Evolutionary conservation across 129 eudicot genomes (phyloP).

Genomic region (Pseudognaphalium luteoalbum): DNA sequence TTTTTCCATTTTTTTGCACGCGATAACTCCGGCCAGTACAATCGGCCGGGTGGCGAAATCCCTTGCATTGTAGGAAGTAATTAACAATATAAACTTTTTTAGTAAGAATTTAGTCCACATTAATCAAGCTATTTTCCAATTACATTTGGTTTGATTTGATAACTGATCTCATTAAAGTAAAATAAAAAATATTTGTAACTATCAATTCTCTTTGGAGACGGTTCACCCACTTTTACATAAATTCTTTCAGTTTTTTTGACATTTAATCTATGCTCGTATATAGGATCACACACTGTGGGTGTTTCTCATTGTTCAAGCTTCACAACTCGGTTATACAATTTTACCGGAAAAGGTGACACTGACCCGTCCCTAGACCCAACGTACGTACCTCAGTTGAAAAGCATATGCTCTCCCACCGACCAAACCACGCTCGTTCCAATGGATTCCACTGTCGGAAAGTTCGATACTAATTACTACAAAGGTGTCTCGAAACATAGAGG

Average conservation of each 20-base stretch:
- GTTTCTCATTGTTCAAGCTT: constrained; percentile 53
- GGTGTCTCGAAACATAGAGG: constrained; percentile 51
- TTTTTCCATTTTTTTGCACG: neutral
- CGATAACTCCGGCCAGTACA: too few relatives aligned
- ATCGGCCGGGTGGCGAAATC: too few relatives aligned
- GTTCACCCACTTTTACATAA: too few relatives aligned
- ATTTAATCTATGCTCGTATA: neutral
- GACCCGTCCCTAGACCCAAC: constrained; percentile 60
- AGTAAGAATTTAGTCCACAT: too few relatives aligned
- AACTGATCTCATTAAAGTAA: too few relatives aligned
- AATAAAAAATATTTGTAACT: too few relatives aligned
- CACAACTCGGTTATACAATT: constrained; percentile 57
- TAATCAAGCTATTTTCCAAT: too few relatives aligned
- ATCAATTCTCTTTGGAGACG: too few relatives aligned
- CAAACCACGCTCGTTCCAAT: constrained; percentile 41
- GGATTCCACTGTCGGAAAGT: constrained; percentile 42
- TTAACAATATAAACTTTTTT: too few relatives aligned
- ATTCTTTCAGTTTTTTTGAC: too few relatives aligned
- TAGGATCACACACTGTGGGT: constrained; percentile 80
- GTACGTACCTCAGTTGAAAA: constrained; percentile 42
- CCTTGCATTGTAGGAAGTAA: too few relatives aligned
- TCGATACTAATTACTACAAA: constrained; percentile 42
- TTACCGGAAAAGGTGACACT: constrained; percentile 60
- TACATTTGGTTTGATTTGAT: too few relatives aligned
- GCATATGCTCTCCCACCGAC: constrained; percentile 41